These are phyloP conservation scores for Boletus pseudo-olivaceus DNA, from an alignment of 768 basidiomycete genomes.

Conservation along the genomic window DNA sequence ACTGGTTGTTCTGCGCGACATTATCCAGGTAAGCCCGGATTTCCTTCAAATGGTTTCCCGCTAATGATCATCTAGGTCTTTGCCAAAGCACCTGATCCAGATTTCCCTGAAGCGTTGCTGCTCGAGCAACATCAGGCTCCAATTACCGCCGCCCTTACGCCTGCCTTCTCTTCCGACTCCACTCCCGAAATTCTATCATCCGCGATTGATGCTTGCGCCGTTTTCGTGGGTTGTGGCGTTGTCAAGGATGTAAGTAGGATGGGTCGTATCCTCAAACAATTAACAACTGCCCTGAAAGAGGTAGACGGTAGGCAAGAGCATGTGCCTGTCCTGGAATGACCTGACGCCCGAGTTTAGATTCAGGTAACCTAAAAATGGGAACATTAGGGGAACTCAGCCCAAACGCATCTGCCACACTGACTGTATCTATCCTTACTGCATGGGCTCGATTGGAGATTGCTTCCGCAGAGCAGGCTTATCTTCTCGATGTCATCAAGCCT, in stretches of 20 bases:
- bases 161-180: constrained; percentile 92
- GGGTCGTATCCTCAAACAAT: constrained; percentile 89
- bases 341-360: constrained; percentile 47
- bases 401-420: constrained; percentile 92
- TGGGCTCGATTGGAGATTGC: constrained; percentile 93
- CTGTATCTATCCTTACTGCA: constrained; percentile 87
- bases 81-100: constrained; percentile 81
- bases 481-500: constrained; percentile 78
- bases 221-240: constrained; percentile 93
- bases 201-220: constrained; percentile 89
- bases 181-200: constrained; percentile 93
- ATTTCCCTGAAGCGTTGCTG: constrained; percentile 84
- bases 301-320: constrained; percentile 62
- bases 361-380: constrained; percentile 81
- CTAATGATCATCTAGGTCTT: constrained; percentile 61
- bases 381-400: constrained; percentile 85
- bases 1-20: constrained; percentile 81
- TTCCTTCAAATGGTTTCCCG: background rate
- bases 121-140: constrained; percentile 98
- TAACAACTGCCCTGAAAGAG: constrained; percentile 85
- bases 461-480: constrained; percentile 66
- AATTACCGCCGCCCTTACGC: constrained; percentile 94
- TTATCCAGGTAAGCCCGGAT: constrained; percentile 67
- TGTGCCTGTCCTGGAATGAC: background rate
- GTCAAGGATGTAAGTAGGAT: constrained; percentile 87